phyloP scores from a whole-genome alignment of 306 rosid genomes.

The Citrullus amarus region DNA sequence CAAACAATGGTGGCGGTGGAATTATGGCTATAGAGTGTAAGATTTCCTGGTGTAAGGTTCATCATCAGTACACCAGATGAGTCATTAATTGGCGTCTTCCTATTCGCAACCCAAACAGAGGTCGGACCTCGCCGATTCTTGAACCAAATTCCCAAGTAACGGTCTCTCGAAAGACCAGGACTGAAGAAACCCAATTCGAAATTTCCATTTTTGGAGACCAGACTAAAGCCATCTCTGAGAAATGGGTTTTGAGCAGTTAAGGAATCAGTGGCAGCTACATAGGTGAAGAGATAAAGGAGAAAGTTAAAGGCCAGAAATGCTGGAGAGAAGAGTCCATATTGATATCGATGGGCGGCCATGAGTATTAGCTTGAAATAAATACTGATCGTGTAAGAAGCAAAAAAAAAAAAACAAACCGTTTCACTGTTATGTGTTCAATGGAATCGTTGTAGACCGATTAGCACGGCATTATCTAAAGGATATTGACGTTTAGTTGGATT shows the following conservation, averaged over 20 bases:
- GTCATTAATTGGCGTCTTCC: constrained; percentile 16
- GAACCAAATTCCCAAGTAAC: constrained; percentile 40
- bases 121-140: constrained; percentile 11
- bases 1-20: constrained; percentile 6
- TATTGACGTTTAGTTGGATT: neutral
- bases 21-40: constrained; percentile 12
- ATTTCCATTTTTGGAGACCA: constrained; percentile 15
- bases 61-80: constrained; percentile 18
- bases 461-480: neutral
- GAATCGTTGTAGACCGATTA: neutral
- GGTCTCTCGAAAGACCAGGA: constrained; percentile 15
- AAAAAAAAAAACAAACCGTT: too few species aligned
- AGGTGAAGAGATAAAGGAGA: neutral
- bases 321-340: constrained; percentile 7
- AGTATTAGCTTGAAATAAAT: neutral
- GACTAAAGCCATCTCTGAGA: constrained; percentile 5
- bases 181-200: constrained; percentile 33
- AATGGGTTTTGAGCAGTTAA: constrained; percentile 10
- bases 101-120: constrained; percentile 34
- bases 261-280: constrained; percentile 15
- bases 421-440: neutral
- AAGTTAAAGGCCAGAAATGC: neutral
- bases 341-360: neutral
- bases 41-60: constrained; percentile 16
- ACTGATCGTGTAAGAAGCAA: neutral